Conservation (phyloP, 352 stramenopile genomes). For the Pythium pectinolyticum region DNA sequence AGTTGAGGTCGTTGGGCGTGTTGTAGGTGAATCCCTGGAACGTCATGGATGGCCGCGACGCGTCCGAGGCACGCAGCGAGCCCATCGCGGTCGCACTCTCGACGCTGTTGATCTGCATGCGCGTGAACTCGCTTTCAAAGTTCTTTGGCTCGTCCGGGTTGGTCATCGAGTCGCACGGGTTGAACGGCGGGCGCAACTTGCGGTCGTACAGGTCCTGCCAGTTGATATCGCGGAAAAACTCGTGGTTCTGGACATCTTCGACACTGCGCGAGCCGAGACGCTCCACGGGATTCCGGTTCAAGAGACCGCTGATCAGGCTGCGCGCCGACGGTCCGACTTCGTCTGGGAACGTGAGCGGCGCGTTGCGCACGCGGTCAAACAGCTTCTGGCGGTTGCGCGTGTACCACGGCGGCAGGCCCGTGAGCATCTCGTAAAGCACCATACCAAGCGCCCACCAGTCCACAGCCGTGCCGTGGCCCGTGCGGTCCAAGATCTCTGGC, state of each 20-base stretch:
- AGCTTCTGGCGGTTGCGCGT: constrained; percentile 92
- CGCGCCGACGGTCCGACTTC: constrained; percentile 70
- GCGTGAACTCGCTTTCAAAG: constrained; percentile 90
- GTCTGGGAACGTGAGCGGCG: constrained; percentile 87
- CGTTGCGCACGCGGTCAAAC: constrained; percentile 88
- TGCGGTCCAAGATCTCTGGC: constrained; percentile 89
- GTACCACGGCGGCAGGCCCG: constrained; percentile 90
- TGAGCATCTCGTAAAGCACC: constrained; percentile 95
- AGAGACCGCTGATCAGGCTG: constrained; percentile 79
- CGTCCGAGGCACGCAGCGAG: constrained; percentile 66
- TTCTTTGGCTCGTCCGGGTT: constrained; percentile 84
- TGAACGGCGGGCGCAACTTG: constrained; percentile 83
- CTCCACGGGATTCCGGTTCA: constrained; percentile 81
- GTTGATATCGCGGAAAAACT: constrained; percentile 81
- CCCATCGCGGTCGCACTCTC: constrained; percentile 63
- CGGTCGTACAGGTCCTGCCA: constrained; percentile 84
- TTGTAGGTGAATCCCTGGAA: constrained; percentile 91
- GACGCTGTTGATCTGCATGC: constrained; percentile 88
- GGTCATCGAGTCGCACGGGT: constrained; percentile 65
- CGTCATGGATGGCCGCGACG: constrained; percentile 82
- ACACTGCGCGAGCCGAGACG: constrained; percentile 73
- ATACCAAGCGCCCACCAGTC: constrained; percentile 93
- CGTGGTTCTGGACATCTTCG: constrained; percentile 85
- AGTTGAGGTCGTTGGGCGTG: constrained; percentile 81
- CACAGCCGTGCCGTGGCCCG: constrained; percentile 88